phyloP scores from a whole-genome alignment of 2,329 filamentous ascomycete species.

The Penicillium psychrosexuale region DNA sequence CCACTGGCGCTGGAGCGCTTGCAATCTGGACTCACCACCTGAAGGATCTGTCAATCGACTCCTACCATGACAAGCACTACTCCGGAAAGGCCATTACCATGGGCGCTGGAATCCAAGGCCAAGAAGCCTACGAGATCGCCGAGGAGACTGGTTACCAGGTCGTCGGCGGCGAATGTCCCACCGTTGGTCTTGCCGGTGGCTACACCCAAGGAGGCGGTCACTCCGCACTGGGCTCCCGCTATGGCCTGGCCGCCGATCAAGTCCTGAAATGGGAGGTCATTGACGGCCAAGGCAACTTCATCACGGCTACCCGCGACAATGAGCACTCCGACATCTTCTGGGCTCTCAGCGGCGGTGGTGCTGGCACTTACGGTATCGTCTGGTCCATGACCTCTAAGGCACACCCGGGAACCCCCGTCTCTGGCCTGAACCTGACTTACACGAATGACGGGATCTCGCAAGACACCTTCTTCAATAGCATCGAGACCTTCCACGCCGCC shows the following conservation, averaged over 20 bases:
- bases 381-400: slow-evolving; percentile 54
- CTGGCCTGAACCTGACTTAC: slow-evolving; percentile 48
- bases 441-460: slow-evolving; percentile 31
- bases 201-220: slow-evolving; percentile 62
- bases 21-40: slow-evolving; percentile 35
- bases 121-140: slow-evolving; percentile 48
- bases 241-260: slow-evolving; percentile 60
- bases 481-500: slow-evolving; percentile 48
- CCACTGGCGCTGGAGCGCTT: slow-evolving; percentile 56
- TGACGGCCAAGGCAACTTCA: slow-evolving; percentile 36
- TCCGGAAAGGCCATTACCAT: slow-evolving; percentile 53
- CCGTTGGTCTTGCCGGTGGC: slow-evolving; percentile 59
- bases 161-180: slow-evolving; percentile 55
- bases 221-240: slow-evolving; percentile 51
- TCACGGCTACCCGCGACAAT: slow-evolving; percentile 17
- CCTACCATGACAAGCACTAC: slow-evolving; percentile 46
- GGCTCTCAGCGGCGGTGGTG: slow-evolving; percentile 28
- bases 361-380: slow-evolving; percentile 58
- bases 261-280: slow-evolving; percentile 57
- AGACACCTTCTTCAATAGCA: slow-evolving; percentile 50
- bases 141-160: slow-evolving; percentile 48
- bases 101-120: slow-evolving; percentile 54
- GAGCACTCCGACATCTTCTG: slow-evolving; percentile 21
- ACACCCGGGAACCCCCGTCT: slow-evolving; percentile 45
- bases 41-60: slow-evolving; percentile 26